phyloP scores from a whole-genome alignment of 495 filamentous ascomycete genomes.

The Lophium mytilinum region DNA sequence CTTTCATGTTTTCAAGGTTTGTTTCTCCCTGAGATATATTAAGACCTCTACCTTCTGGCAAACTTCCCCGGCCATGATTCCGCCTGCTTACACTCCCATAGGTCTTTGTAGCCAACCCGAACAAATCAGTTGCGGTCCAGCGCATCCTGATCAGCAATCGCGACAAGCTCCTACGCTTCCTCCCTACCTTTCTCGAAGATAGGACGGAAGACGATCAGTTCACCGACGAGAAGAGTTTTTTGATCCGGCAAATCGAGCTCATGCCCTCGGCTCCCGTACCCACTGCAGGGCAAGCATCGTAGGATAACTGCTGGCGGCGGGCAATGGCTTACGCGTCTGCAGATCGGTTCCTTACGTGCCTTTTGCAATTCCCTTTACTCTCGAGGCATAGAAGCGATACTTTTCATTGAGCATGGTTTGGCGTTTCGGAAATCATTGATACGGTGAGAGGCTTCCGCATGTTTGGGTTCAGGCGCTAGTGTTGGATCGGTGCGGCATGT shows the following conservation, averaged over 20 bases:
- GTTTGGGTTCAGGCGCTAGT: too few relatives aligned
- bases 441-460: too few relatives aligned
- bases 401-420: background rate
- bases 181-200: slow-evolving; percentile 88
- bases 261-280: slow-evolving; percentile 45
- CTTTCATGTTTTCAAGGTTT: slow-evolving; percentile 96
- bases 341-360: background rate
- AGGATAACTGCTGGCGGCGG: background rate
- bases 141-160: slow-evolving; percentile 94
- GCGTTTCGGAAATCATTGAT: background rate
- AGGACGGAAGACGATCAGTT: slow-evolving; percentile 97
- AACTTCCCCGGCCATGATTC: background rate
- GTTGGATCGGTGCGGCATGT: too few relatives aligned
- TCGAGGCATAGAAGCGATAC: background rate
- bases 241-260: slow-evolving; percentile 87
- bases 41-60: background rate
- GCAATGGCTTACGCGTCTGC: background rate
- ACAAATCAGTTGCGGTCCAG: slow-evolving; percentile 90
- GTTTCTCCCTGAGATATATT: slow-evolving; percentile 11
- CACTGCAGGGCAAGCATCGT: background rate
- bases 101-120: slow-evolving; percentile 96
- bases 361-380: background rate
- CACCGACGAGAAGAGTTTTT: slow-evolving; percentile 91
- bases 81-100: slow-evolving; percentile 20
- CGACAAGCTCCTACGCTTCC: slow-evolving; percentile 77